Conservation (phyloP, 805 yeast species). For the Kluyveromyces lactis region DNA sequence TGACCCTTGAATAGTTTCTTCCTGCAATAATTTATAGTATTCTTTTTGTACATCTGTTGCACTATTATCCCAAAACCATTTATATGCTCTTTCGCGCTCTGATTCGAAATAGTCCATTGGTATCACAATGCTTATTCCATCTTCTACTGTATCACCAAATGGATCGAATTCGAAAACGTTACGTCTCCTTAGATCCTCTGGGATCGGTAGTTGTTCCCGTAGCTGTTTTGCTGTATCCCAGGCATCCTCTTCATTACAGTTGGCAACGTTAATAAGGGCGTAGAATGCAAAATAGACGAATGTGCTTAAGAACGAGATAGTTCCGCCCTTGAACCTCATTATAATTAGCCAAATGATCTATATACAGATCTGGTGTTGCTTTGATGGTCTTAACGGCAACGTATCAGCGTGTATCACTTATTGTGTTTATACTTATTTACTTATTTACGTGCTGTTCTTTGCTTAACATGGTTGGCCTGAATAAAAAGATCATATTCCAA, state of each 20-base stretch:
- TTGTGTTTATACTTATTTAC: too few relatives aligned
- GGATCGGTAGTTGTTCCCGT: background rate
- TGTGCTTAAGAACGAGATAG: too few relatives aligned
- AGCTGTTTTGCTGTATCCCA: background rate
- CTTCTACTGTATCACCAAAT: constrained; percentile 1
- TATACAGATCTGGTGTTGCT: too few relatives aligned
- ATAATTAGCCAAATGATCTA: too few relatives aligned
- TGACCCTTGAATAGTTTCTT: constrained; percentile 18
- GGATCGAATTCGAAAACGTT: constrained; percentile 6
- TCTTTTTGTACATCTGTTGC: constrained; percentile 11
- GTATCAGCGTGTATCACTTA: too few relatives aligned
- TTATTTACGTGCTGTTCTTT: too few relatives aligned
- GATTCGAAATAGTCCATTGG: constrained; percentile 20
- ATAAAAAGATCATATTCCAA: too few relatives aligned
- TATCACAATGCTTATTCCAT: constrained; percentile 12
- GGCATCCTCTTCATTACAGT: background rate
- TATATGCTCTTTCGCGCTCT: constrained; percentile 12
- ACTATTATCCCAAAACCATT: constrained; percentile 12
- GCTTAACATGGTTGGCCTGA: too few relatives aligned
- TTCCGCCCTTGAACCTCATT: too few relatives aligned
- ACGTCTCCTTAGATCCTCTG: background rate
- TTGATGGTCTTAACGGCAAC: too few relatives aligned
- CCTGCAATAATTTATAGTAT: constrained; percentile 13
- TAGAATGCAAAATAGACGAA: too few relatives aligned
- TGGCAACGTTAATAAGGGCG: background rate